Evolutionary conservation across 495 filamentous ascomycete species (phyloP).

Genomic region (Xanthoparmelia taractica): DNA sequence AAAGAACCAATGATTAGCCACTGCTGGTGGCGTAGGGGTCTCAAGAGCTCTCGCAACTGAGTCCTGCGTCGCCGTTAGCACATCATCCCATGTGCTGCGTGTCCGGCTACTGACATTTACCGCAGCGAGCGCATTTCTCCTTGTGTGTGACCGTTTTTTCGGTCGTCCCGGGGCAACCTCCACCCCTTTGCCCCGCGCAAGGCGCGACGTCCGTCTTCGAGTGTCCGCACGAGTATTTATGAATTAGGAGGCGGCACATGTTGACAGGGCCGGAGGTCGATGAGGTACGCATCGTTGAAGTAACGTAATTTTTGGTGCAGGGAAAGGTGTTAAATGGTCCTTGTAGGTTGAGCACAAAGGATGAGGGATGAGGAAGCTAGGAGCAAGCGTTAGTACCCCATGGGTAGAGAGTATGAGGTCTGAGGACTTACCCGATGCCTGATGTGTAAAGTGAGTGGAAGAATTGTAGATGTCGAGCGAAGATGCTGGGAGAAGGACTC

Average conservation of each 20-base stretch:
- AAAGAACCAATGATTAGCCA: constrained; percentile 3
- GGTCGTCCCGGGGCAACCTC: constrained; percentile 4
- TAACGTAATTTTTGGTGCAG: background rate
- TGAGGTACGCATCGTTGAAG: constrained; percentile 3
- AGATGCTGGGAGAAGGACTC: background rate
- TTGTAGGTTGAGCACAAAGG: background rate
- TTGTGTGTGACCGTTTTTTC: constrained; percentile 6
- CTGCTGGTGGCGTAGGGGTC: background rate
- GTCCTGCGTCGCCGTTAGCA: constrained; percentile 1
- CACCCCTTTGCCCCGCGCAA: constrained; percentile 12
- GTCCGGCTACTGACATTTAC: constrained; percentile 1
- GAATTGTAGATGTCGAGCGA: background rate
- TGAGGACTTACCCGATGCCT: background rate
- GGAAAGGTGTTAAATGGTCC: background rate
- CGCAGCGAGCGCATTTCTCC: constrained; percentile 12
- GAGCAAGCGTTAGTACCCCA: background rate
- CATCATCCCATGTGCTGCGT: too few relatives aligned
- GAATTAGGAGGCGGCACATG: constrained; percentile 9
- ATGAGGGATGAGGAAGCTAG: background rate
- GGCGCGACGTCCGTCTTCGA: constrained; percentile 17
- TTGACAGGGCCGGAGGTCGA: background rate
- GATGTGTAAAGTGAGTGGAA: background rate
- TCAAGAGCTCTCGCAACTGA: background rate
- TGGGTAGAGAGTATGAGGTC: too few relatives aligned
- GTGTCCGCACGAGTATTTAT: constrained; percentile 15